These are phyloP conservation scores for Ogataea paradorogensis DNA, from an alignment of 805 yeast species.

Conservation along the genomic window DNA sequence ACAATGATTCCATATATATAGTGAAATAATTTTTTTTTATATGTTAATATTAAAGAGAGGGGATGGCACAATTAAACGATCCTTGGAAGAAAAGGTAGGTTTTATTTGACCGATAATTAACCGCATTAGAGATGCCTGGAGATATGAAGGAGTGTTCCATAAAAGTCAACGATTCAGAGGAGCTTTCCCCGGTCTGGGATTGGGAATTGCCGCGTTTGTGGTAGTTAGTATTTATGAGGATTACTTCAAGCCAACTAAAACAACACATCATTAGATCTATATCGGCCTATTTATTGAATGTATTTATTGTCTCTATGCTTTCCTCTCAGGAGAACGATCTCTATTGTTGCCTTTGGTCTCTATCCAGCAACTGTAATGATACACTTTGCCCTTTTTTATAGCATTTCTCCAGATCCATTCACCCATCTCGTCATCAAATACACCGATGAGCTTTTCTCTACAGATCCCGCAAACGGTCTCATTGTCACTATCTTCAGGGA, in stretches of 20 bases:
- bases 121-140: conserved; percentile 76
- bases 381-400: conserved; percentile 43
- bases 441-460: conserved; percentile 60
- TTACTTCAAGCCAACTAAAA: conserved; percentile 28
- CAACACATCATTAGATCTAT: neutral
- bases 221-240: conserved; percentile 63
- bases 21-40: neutral
- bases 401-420: conserved; percentile 84
- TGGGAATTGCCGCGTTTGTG: conserved; percentile 73
- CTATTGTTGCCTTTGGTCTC: conserved; percentile 44
- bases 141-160: conserved; percentile 79
- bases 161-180: conserved; percentile 65
- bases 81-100: conserved; percentile 46
- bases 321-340: conserved; percentile 33
- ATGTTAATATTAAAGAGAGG: conserved; percentile 1
- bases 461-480: conserved; percentile 65
- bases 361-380: conserved; percentile 67
- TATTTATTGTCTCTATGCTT: conserved; percentile 2
- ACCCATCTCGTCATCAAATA: conserved; percentile 69
- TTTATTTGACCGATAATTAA: neutral
- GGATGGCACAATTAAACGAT: conserved; percentile 32
- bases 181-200: conserved; percentile 77
- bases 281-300: conserved; percentile 6
- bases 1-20: conserved; percentile 32
- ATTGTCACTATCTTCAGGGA: conserved; percentile 66